Base-by-base conservation (phyloP, 371 early-diverging fungal genomes). In the Capillidium rhysosporum region DNA sequence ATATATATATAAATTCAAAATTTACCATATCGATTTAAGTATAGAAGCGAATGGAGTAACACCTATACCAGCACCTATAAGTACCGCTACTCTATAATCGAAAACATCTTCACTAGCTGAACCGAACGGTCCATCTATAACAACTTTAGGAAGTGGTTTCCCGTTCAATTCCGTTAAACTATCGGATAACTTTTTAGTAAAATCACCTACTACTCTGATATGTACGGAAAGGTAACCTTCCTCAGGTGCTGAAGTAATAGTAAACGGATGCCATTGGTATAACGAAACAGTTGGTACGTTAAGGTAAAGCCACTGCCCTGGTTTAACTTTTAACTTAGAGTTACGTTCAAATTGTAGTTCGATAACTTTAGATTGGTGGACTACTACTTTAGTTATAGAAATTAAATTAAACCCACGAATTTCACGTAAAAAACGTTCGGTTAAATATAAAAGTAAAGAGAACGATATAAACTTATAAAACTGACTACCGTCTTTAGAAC, bases 61-160 rank as follows among this genome's bases (percentile, higher is more conserved):
- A 40, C 86, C 86, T 52, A 86, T 86, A 54, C 86, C 87, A 12
- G 88, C 85, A 12, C 86, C 85, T 48, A 87, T 76, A 46, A 86
- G 64, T 54, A 89, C 71, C 2, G 80, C 70, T 3, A 75, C 81
- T 58, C 86, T 84, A 63, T 79, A 87, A 56, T 84, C 76, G 59
- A 84, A 86, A 57, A 82, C 85, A 62, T 90, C 87, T 62, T 89
- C 89, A 2, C 79, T 76, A 1, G 89, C 85, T 21, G 82, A 72
- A 12, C 89, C 89, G 63, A 83, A 90, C 7, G 87, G 87, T 20
- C 90, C 90, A 61, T 90, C 90, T 39, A 90, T 65, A 79, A 80
- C 72, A 57, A 89, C 69, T 21, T 68, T 61, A 9, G 89, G 80
- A 23, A 73, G 40, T 8, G 5, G n/a, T 16, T 20, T 39, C 16